Evolutionary conservation across 2,329 filamentous ascomycete genomes (phyloP).

Genomic region (Orbilia ellipsospora): DNA sequence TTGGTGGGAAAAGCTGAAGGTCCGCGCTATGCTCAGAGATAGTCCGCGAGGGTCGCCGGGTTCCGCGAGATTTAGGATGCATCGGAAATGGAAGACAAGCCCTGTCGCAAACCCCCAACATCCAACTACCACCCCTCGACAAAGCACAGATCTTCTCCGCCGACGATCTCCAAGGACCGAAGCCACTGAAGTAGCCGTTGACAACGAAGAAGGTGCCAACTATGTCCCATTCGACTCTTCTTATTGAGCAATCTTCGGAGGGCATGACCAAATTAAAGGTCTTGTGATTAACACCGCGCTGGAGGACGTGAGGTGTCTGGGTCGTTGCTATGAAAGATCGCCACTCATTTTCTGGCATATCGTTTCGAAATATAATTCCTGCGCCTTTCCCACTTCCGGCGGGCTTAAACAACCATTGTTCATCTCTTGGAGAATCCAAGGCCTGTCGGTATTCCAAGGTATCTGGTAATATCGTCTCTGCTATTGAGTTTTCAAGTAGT

Average conservation of each 20-base stretch:
- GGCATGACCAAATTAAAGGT: slow-evolving; percentile 30
- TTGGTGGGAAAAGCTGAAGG: slow-evolving; percentile 21
- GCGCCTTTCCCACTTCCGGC: slow-evolving; percentile 63
- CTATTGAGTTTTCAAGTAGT: slow-evolving; percentile 58
- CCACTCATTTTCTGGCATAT: slow-evolving; percentile 58
- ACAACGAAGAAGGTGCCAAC: slow-evolving; percentile 57
- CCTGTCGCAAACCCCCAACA: slow-evolving; percentile 12
- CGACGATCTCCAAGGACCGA: slow-evolving; percentile 54
- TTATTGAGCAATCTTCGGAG: background rate
- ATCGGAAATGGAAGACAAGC: background rate
- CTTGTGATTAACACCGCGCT: slow-evolving; percentile 54
- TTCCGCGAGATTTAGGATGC: slow-evolving; percentile 16
- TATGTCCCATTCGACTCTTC: slow-evolving; percentile 14
- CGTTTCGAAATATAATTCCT: slow-evolving; percentile 64
- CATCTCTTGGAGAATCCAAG: too few relatives aligned
- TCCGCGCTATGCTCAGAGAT: slow-evolving; percentile 30
- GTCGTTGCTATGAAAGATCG: slow-evolving; percentile 58
- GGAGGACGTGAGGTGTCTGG: slow-evolving; percentile 41
- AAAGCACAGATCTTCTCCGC: slow-evolving; percentile 55
- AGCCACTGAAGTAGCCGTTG: slow-evolving; percentile 23
- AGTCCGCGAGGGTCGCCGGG: slow-evolving; percentile 17
- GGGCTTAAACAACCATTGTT: slow-evolving; percentile 63
- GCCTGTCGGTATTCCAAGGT: too few relatives aligned
- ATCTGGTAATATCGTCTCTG: slow-evolving; percentile 62
- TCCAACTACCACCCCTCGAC: slow-evolving; percentile 41